Evolutionary conservation across 2,329 filamentous ascomycete genomes (phyloP).

Genomic region (Aureobasidium sp.): DNA sequence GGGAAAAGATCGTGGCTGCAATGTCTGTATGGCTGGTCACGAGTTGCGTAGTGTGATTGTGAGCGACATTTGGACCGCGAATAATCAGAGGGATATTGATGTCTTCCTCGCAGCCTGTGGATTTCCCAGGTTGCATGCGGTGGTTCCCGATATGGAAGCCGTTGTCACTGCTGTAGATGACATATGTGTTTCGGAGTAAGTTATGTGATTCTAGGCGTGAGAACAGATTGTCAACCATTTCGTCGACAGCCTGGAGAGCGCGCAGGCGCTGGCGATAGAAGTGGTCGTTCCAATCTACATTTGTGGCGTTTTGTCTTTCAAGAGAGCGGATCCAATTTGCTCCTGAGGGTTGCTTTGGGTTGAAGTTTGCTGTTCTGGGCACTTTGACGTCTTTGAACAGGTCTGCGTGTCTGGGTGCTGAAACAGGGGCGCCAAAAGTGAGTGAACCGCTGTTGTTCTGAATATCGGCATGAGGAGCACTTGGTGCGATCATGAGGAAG

Average conservation of each 20-base stretch:
- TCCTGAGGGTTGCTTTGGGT: slow-evolving; percentile 46
- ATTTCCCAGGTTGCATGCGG: slow-evolving; percentile 32
- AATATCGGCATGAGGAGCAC: slow-evolving; percentile 57
- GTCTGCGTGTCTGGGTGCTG: slow-evolving; percentile 52
- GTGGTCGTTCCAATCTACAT: slow-evolving; percentile 44
- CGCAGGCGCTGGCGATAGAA: slow-evolving; percentile 44
- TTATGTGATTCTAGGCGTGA: slow-evolving; percentile 31
- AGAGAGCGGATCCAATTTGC: slow-evolving; percentile 40
- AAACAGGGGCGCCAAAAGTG: slow-evolving; percentile 43
- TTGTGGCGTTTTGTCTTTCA: slow-evolving; percentile 35
- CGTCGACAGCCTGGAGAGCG: slow-evolving; percentile 46
- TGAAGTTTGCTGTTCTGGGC: slow-evolving; percentile 57
- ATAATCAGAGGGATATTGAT: slow-evolving; percentile 32
- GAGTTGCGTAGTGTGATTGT: slow-evolving; percentile 22
- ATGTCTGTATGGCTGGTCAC: slow-evolving; percentile 33
- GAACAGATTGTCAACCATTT: slow-evolving; percentile 42
- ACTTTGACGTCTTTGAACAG: slow-evolving; percentile 53
- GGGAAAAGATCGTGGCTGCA: slow-evolving; percentile 29
- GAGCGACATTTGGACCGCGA: slow-evolving; percentile 28
- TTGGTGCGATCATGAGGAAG: slow-evolving; percentile 58
- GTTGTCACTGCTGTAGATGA: slow-evolving; percentile 33
- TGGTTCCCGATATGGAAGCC: slow-evolving; percentile 34
- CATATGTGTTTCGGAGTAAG: slow-evolving; percentile 40
- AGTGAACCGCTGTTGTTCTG: slow-evolving; percentile 28
- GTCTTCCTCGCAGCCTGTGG: slow-evolving; percentile 31